Conservation (phyloP, 1,284 basidiomycete genomes). For the Anthracocystis walkeri region DNA sequence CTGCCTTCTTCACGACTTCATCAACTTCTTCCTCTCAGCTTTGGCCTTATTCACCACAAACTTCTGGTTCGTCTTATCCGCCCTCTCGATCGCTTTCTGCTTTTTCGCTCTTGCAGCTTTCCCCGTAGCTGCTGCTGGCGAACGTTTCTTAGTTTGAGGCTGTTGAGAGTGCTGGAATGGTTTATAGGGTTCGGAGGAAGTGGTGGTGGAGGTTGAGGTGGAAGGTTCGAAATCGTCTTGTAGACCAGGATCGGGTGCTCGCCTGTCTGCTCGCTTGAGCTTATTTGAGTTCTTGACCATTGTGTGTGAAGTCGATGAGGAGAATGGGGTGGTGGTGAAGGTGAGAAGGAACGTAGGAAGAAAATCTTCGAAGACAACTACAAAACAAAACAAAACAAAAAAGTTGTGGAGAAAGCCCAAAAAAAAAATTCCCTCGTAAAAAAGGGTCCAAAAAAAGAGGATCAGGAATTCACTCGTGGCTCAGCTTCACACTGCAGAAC, state of each 20-base stretch:
- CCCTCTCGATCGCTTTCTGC: slow-evolving; percentile 43
- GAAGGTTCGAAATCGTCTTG: slow-evolving; percentile 31
- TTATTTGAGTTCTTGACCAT: slow-evolving; percentile 49
- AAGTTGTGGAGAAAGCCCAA: neutral
- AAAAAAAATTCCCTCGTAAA: neutral
- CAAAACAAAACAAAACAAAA: too few species aligned
- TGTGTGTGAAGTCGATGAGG: neutral
- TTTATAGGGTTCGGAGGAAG: slow-evolving; percentile 23
- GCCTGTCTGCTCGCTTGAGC: slow-evolving; percentile 40
- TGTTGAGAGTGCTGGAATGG: slow-evolving; percentile 37
- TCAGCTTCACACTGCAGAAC: too few species aligned
- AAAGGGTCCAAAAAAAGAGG: slow-evolving; percentile 5
- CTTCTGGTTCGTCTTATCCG: slow-evolving; percentile 48
- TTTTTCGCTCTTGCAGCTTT: slow-evolving; percentile 42
- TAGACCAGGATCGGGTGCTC: slow-evolving; percentile 36
- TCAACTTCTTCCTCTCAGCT: slow-evolving; percentile 45
- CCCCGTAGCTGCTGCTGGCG: neutral
- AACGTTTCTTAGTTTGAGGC: slow-evolving; percentile 11
- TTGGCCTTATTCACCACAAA: slow-evolving; percentile 31
- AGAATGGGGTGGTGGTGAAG: neutral
- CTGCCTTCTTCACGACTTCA: slow-evolving; percentile 34
- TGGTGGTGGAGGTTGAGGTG: slow-evolving; percentile 2
- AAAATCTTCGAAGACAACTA: slow-evolving; percentile 1
- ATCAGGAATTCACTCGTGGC: neutral
- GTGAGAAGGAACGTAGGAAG: neutral